Base-by-base conservation (phyloP, 306 rosid genomes). In the Lablab purpureus region DNA sequence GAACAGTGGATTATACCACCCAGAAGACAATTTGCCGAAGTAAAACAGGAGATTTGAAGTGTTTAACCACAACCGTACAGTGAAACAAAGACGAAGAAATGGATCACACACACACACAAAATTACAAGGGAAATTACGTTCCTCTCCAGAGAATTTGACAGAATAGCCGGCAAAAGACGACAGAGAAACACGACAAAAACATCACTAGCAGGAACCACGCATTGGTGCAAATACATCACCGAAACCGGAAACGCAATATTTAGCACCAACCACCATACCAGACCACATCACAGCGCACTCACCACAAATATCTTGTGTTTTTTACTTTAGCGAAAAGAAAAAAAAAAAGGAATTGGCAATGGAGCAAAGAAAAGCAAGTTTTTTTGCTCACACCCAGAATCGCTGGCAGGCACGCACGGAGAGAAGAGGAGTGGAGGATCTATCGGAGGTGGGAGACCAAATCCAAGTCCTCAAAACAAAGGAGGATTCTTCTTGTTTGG, bases 151-250 rank as follows among this genome's bases (percentile, higher is more conserved):
- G 58, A 83, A 34, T 75, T 32, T 28, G 85, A 82, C 71, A 74
- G 73, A 75, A 76, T 21, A 34, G 85, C 79, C 80, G 76, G 75
- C 80, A 15, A 74, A 54, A 77, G 27, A 80, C 81, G 92, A 88
- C 84, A 78, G n/a, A 50, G 68, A 67, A 66, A 63, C 63, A 11
- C 51, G 83, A 81, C 82, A 79, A 86, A 71, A 64, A 30, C 58
- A 75, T 55, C 84, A 70, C 70, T 65, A 59, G 34, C 68, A 55
- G n/a, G 45, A 66, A 73, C 51, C 49, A 75, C 56, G 52, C 36
- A 71, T 30, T 58, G 52, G 46, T 51, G 76, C 30, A 71, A 82
- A 63, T 63, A 32, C 68, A 82, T 70, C 74, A 76, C 47, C 73
- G 50, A 81, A 34, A 65, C n/a, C 43, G 19, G 17, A 47, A 8